phyloP scores from a whole-genome alignment of 257 asterid species.

The Echium plantagineum region DNA sequence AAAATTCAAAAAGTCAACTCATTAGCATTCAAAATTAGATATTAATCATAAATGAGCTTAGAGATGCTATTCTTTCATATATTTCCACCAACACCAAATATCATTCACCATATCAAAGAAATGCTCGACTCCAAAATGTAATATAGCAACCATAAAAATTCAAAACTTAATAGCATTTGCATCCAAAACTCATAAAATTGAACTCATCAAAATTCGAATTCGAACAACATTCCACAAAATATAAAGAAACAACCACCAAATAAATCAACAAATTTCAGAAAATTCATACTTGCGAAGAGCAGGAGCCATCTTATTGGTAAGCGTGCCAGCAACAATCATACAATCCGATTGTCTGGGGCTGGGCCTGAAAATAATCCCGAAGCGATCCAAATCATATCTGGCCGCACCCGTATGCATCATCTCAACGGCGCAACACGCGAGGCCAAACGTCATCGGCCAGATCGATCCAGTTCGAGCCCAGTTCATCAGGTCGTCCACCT shows the following conservation, averaged over 20 bases:
- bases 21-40: too few species aligned
- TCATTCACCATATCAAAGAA: too few species aligned
- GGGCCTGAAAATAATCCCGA: constrained; percentile 92
- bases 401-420: constrained; percentile 99
- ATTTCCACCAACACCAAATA: too few species aligned
- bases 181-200: too few species aligned
- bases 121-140: too few species aligned
- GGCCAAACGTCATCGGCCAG: constrained; percentile 97
- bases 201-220: too few species aligned
- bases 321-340: constrained; percentile 87
- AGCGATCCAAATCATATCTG: constrained; percentile 89
- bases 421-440: constrained; percentile 97
- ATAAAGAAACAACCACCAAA: background rate
- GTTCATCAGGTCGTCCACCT: constrained; percentile 93
- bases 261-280: background rate
- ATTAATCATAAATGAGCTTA: too few species aligned
- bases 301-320: constrained; percentile 95
- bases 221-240: too few species aligned
- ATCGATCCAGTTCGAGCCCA: constrained; percentile 93
- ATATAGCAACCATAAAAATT: too few species aligned
- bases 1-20: too few species aligned
- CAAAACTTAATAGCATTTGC: too few species aligned
- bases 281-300: constrained; percentile 73
- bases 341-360: constrained; percentile 96
- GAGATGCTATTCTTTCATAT: too few species aligned